These are phyloP conservation scores for Nakazawaea pomicola DNA, from an alignment of 805 yeast genomes.

Conservation along the genomic window DNA sequence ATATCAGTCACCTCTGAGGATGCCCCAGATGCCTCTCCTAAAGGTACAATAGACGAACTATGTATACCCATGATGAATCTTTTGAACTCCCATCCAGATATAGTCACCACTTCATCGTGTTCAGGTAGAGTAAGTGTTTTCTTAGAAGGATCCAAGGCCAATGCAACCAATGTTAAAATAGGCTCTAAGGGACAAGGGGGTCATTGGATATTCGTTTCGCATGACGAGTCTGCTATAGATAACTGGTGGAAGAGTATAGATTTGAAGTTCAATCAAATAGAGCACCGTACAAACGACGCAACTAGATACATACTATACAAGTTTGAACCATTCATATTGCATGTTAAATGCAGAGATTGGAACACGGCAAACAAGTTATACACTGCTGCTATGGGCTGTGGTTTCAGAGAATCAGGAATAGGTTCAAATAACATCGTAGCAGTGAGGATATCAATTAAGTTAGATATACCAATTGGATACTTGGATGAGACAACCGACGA, in stretches of 20 bases:
- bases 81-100: conserved; percentile 56
- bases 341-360: conserved; percentile 69
- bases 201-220: conserved; percentile 77
- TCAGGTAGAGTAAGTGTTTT: conserved; percentile 85
- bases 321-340: conserved; percentile 81
- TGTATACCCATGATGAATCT: conserved; percentile 69
- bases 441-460: conserved; percentile 63
- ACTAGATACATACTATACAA: conserved; percentile 65
- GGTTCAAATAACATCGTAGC: conserved; percentile 78
- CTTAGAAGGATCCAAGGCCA: conserved; percentile 50
- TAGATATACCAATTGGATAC: conserved; percentile 76
- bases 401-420: conserved; percentile 84
- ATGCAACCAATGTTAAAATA: conserved; percentile 29
- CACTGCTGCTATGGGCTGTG: conserved; percentile 74
- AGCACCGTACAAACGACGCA: conserved; percentile 10
- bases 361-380: conserved; percentile 57
- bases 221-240: conserved; percentile 43
- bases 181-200: conserved; percentile 90
- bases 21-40: conserved; percentile 71
- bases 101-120: conserved; percentile 87
- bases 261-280: conserved; percentile 18
- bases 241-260: conserved; percentile 40
- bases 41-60: conserved; percentile 74
- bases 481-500: conserved; percentile 26
- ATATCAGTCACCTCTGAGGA: conserved; percentile 37